Base-by-base conservation (phyloP, 2,329 filamentous ascomycete genomes). In the Zalaria obscura region DNA sequence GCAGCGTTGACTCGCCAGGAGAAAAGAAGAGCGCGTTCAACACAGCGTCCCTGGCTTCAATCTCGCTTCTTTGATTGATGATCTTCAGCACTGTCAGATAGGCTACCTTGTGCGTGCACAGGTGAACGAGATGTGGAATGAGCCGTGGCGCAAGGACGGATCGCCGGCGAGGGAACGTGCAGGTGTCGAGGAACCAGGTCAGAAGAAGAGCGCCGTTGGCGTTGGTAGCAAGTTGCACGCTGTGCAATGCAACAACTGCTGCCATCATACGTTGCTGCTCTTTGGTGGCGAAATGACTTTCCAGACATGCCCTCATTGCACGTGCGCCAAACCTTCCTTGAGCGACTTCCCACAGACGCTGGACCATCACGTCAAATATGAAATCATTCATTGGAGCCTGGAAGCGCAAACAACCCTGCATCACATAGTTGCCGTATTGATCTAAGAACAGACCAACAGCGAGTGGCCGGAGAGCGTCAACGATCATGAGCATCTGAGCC, bases 151-250 rank as follows among this genome's bases (percentile, higher is more conserved):
- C 88, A 42, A 98, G 72, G 27, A 96, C 88, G 25, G 85, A 93
- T 44, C 91, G 83, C 49, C 91, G 82, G 51, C 82, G 78, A 31
- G 89, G 87, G 68, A 96, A 94, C 9, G 83, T 95, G 72, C 91
- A 98, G 1, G 91, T 96, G 58, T 98, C 91, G 42, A 98, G 70
- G 71, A 96, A 93, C 91, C 91, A 98, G 7, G 91, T 98, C 50
- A 98, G 67, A 25, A 98, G 72, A 38, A 98, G 69, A 35, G 91
- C 91, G 28, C 91, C 91, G 53, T 98, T 98, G 38, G 88, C 83
- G 58, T 95, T 96, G 39, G 89, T 95, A 6, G 91, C 89, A 47
- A 98, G 73, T 64, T 95, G 88, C 26, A 95, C 89, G 55, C 89
- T 94, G 67, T 96, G 87, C 35, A 96, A 71, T n/a, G 89, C 86